Conservation (phyloP, 2,329 filamentous ascomycete genomes). For the Colletotrichum sp. region DNA sequence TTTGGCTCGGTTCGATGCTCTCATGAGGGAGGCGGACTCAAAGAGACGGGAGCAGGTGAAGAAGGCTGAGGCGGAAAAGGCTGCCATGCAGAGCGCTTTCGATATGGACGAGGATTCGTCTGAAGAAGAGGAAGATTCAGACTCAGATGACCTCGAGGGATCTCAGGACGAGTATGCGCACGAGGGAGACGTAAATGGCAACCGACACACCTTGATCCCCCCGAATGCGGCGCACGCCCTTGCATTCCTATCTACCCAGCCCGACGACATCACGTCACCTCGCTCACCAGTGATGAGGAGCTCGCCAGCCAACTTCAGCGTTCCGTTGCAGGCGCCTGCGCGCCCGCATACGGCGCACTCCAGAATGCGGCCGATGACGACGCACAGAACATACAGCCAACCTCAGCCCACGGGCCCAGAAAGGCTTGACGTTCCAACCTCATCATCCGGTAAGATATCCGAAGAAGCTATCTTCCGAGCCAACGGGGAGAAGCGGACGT, state of each 20-base stretch:
- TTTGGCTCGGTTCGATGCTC: conserved; percentile 67
- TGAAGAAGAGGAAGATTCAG: conserved; percentile 43
- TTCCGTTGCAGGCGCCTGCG: conserved; percentile 24
- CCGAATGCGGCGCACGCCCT: conserved; percentile 54
- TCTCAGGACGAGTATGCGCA: conserved; percentile 43
- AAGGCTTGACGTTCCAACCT: conserved; percentile 25
- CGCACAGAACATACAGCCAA: conserved; percentile 53
- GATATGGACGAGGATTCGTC: conserved; percentile 54
- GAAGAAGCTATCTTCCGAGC: conserved; percentile 38
- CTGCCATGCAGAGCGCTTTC: conserved; percentile 52
- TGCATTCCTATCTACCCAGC: conserved; percentile 53
- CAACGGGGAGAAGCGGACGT: conserved; percentile 53
- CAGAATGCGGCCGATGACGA: conserved; percentile 47
- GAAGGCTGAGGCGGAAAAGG: conserved; percentile 29
- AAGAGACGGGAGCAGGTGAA: conserved; percentile 47
- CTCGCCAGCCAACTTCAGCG: conserved; percentile 17
- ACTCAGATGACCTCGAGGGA: conserved; percentile 42
- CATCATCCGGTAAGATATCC: conserved; percentile 28
- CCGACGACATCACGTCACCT: conserved; percentile 35
- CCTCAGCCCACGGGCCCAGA: conserved; percentile 42
- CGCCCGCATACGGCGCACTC: conserved; percentile 62
- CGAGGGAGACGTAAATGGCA: conserved; percentile 30
- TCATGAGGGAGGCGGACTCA: conserved; percentile 67
- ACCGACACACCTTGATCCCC: conserved; percentile 42
- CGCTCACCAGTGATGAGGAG: conserved; percentile 36